Base-by-base conservation (phyloP, 108 stramenopile genomes). In the Epipyxis sp. region DNA sequence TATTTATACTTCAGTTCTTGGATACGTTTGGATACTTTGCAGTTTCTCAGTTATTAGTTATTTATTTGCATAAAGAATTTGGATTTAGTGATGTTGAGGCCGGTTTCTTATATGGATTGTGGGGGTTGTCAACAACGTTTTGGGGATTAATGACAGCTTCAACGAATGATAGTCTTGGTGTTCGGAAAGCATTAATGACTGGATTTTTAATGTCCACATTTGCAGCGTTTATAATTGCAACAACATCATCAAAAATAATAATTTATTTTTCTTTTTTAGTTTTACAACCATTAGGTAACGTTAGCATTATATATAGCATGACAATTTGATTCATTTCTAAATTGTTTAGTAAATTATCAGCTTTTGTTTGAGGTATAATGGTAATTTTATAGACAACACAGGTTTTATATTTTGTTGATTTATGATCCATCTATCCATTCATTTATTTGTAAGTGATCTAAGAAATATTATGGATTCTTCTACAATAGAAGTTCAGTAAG, bases 21-120 rank as follows among this genome's bases (percentile, higher is more conserved):
- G 62, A 81, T 34, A 44, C 34, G 13, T 81, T 59, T 72, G 59
- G 54, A 0, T 81, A 81, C 59, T 81, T 81, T 50, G 62, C 57
- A 29, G 39, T 81, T 40, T 59, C 50, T 32, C 54, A 59, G 2
- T 59, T 39, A 42, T n/a, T 81, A 10, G 61, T 76, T 30, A 20
- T 81, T n/a, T 81, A 76, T 59, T 45, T 81, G 1, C 72, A 72
- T 20, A 72, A 81, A n/a, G 69, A 72, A 40, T 81, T 81, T 44
- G 50, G 59, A 0, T 0, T 41, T 29, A 77, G 76, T 65, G 80
- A 81, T 59, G 34, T 35, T 41, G 76, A 81, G 16, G 80, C 80
- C 1, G 80, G 80, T 1, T 30, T 40, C 40, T 16, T 58, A 40
- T 81, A 81, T 44, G 80, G 80, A n/a, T 0, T 81, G 29, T 81